Percentiles rank a stretch among this genome's conserved stretches.
These are phyloP conservation scores for Dactylis glomerata DNA, from an alignment of 176 grass and related monocot genomes.

Conservation along the genomic window DNA sequence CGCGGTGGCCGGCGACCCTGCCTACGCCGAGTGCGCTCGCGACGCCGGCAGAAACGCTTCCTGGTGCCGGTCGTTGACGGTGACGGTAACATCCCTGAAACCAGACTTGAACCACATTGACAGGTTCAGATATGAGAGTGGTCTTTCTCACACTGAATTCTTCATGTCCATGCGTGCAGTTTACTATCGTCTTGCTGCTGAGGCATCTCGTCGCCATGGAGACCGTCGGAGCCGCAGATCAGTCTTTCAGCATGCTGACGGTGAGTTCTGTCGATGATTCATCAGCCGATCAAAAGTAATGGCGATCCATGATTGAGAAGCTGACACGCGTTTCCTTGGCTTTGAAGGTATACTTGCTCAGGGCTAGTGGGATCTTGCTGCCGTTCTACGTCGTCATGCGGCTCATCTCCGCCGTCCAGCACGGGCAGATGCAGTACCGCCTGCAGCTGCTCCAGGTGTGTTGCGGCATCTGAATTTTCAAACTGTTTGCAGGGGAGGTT, in stretches of 20 bases:
- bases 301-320: neutral
- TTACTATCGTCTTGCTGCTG: constrained; percentile 43
- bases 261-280: constrained; percentile 37
- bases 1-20: neutral
- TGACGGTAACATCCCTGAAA: neutral
- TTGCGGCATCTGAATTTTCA: neutral
- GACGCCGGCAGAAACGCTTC: neutral
- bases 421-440: constrained; percentile 2
- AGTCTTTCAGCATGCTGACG: constrained; percentile 49
- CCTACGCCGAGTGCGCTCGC: neutral
- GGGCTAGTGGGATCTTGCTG: constrained; percentile 6
- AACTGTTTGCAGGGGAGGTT: neutral
- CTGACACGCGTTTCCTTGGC: neutral
- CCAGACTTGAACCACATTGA: neutral
- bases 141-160: neutral
- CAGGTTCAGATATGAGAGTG: neutral
- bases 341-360: constrained; percentile 1
- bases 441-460: neutral
- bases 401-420: neutral
- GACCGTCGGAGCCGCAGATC: constrained; percentile 27
- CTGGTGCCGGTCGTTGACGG: constrained; percentile 2
- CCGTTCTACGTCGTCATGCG: constrained; percentile 10
- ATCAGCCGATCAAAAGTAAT: neutral
- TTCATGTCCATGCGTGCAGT: neutral
- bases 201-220: constrained; percentile 3